Conservation (phyloP, 2,329 filamentous ascomycete genomes). For the Penicillium sp. region DNA sequence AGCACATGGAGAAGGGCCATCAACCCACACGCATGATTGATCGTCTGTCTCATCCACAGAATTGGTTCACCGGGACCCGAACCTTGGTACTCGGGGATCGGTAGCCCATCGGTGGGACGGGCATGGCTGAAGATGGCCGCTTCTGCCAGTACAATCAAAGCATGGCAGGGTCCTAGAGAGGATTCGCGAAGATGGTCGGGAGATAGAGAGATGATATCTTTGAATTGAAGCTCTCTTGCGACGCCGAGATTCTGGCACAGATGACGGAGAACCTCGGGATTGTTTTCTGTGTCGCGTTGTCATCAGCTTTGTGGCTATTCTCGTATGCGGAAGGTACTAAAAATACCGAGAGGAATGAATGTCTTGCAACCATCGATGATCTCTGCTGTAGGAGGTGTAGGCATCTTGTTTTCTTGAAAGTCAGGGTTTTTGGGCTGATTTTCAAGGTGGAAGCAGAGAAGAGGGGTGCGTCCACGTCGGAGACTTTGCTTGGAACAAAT, state of each 20-base stretch:
- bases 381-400: conserved; percentile 8
- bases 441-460: too few relatives aligned
- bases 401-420: background rate
- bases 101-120: conserved; percentile 39
- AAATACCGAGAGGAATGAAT: conserved; percentile 28
- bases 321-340: background rate
- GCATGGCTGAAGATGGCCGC: conserved; percentile 35
- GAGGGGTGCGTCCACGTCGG: too few relatives aligned
- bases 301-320: background rate
- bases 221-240: conserved; percentile 43
- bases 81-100: conserved; percentile 40
- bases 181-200: conserved; percentile 44
- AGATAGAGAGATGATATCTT: conserved; percentile 50
- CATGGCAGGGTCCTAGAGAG: conserved; percentile 50
- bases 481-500: too few relatives aligned
- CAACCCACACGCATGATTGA: conserved; percentile 53
- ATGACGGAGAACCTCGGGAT: conserved; percentile 49
- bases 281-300: conserved; percentile 44
- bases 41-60: conserved; percentile 56
- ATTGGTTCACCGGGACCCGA: conserved; percentile 47
- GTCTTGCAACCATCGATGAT: conserved; percentile 28
- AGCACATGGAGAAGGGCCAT: conserved; percentile 53
- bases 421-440: too few relatives aligned
- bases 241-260: conserved; percentile 48
- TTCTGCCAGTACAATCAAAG: conserved; percentile 51